Percentiles rank a stretch among this genome's conserved stretches.
These are phyloP conservation scores for Colletotrichum falcatum DNA, from an alignment of 2,329 filamentous ascomycete genomes.

Conservation along the genomic window DNA sequence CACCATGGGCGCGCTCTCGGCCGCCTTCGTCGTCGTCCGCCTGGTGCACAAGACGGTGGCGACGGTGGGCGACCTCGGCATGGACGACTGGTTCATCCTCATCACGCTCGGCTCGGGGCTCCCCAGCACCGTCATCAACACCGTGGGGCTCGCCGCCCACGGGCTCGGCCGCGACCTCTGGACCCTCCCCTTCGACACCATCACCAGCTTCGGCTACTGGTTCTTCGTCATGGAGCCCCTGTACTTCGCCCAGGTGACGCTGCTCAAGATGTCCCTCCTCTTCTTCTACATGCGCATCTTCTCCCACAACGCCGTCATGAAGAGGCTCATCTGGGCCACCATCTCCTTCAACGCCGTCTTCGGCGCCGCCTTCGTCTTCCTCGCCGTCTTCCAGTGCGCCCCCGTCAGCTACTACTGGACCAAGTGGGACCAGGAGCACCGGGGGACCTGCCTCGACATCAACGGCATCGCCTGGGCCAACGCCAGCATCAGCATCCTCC, in stretches of 20 bases:
- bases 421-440: constrained; percentile 60
- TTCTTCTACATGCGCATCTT: constrained; percentile 69
- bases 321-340: constrained; percentile 57
- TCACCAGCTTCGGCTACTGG: constrained; percentile 57
- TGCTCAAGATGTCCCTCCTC: constrained; percentile 64
- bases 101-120: constrained; percentile 46
- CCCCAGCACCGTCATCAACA: constrained; percentile 49
- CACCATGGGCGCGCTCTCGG: constrained; percentile 51
- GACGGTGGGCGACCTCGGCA: constrained; percentile 50
- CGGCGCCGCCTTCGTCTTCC: constrained; percentile 56
- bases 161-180: constrained; percentile 65
- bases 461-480: constrained; percentile 64
- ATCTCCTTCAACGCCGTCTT: constrained; percentile 54
- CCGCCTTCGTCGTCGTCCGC: constrained; percentile 56
- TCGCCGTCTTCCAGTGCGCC: constrained; percentile 62
- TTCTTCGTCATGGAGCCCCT: constrained; percentile 58
- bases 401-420: constrained; percentile 66
- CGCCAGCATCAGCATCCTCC: constrained; percentile 63
- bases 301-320: constrained; percentile 47
- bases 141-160: constrained; percentile 49
- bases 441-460: constrained; percentile 62
- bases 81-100: constrained; percentile 55
- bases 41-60: constrained; percentile 53
- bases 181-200: constrained; percentile 55
- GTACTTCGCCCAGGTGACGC: constrained; percentile 60